Percentiles rank a stretch among this genome's conserved stretches.
These are phyloP conservation scores for Iris macrosiphon DNA, from an alignment of 106 monocot species.

Conservation along the genomic window DNA sequence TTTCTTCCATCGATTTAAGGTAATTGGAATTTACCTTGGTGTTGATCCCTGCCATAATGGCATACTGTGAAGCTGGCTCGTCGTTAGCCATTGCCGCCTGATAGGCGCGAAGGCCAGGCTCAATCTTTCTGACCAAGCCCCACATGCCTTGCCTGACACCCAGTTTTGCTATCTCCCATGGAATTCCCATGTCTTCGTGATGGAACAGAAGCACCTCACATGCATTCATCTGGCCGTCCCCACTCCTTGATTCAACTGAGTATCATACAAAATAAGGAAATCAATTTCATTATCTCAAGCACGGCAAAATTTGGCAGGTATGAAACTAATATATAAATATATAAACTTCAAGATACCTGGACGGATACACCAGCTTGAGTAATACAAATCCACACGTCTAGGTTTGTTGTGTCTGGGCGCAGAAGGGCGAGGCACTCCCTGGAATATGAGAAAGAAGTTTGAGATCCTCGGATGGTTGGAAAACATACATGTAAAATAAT, in stretches of 20 bases:
- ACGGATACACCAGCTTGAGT: constrained; percentile 97
- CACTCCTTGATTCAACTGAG: constrained; percentile 57
- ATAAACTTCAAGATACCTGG: constrained; percentile 35
- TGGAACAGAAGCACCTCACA: constrained; percentile 93
- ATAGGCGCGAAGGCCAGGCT: constrained; percentile 78
- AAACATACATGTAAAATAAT: no score
- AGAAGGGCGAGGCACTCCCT: constrained; percentile 63
- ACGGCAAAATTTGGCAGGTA: no score
- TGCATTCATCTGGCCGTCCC: constrained; percentile 55
- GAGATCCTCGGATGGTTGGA: no score
- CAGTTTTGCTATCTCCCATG: constrained; percentile 80
- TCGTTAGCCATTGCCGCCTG: constrained; percentile 29
- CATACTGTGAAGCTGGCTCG: constrained; percentile 27
- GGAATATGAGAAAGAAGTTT: constrained; percentile 9
- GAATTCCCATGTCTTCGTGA: constrained; percentile 95
- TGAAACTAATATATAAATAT: no score
- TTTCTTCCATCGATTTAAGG: constrained; percentile 27
- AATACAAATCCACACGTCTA: constrained; percentile 84
- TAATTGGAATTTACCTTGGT: constrained; percentile 27
- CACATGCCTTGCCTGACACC: constrained; percentile 93
- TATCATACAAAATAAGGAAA: neutral
- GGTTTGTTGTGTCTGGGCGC: constrained; percentile 73
- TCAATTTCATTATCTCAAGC: no score
- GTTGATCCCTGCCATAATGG: constrained; percentile 38
- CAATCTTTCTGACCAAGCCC: constrained; percentile 79